A percentile compares a stretch with the other conserved stretches of the same genome.
Conservation (phyloP, 257 asterid genomes). For the Eustoma russellianum region DNA sequence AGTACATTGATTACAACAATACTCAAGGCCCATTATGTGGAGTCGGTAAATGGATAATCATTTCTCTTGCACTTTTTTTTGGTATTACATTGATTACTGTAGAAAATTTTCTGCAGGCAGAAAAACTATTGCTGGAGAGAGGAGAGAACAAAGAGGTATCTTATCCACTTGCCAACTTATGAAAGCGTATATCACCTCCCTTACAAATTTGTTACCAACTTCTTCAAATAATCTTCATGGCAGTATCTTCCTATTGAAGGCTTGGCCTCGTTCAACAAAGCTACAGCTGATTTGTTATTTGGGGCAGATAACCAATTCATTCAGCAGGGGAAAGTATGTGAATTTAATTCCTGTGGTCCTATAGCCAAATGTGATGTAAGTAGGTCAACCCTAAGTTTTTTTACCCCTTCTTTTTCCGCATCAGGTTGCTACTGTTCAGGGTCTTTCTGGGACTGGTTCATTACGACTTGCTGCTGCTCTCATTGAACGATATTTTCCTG, state of each 20-base stretch:
- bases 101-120: slow-evolving; percentile 44
- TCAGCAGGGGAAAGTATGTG: slow-evolving; percentile 68
- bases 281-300: slow-evolving; percentile 76
- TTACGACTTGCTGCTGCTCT: slow-evolving; percentile 92
- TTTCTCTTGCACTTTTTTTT: too few relatives aligned
- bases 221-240: slow-evolving; percentile 14
- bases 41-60: too few relatives aligned
- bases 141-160: slow-evolving; percentile 95
- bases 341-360: slow-evolving; percentile 9
- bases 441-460: slow-evolving; percentile 99
- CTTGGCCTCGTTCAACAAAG: slow-evolving; percentile 92
- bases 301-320: slow-evolving; percentile 69
- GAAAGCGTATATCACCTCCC: slow-evolving; percentile 6
- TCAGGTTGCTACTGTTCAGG: slow-evolving; percentile 94
- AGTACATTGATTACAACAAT: too few relatives aligned
- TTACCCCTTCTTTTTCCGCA: slow-evolving; percentile 9
- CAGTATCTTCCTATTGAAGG: slow-evolving; percentile 99
- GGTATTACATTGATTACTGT: too few relatives aligned
- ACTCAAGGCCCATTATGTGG: too few relatives aligned
- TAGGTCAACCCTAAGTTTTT: not conserved
- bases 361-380: slow-evolving; percentile 2
- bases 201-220: slow-evolving; percentile 21
- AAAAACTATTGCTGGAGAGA: slow-evolving; percentile 76
- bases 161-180: slow-evolving; percentile 4
- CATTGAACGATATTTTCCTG: slow-evolving; percentile 78